Conservation (phyloP, 73 alveolate genomes). For the Paramecium primaurelia region DNA sequence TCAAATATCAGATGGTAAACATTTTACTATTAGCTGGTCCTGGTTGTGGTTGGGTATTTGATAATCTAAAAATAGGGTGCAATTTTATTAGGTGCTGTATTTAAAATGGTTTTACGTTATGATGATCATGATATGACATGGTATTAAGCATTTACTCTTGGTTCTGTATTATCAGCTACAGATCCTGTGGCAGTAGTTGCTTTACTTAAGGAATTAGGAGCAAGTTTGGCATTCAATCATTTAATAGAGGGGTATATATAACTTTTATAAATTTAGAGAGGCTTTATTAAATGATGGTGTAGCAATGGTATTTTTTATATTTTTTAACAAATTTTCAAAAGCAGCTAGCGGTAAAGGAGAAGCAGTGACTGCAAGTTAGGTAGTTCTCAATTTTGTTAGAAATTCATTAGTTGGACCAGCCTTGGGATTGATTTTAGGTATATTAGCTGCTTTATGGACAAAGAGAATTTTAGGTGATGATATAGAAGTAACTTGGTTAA, state of each 20-base stretch:
- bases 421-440: slow-evolving; percentile 58
- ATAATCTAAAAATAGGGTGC: slow-evolving; percentile 34
- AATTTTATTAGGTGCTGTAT: slow-evolving; percentile 59
- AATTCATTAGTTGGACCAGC: slow-evolving; percentile 69
- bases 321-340: slow-evolving; percentile 39
- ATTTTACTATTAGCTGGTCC: slow-evolving; percentile 62
- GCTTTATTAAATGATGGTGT: slow-evolving; percentile 69
- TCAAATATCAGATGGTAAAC: slow-evolving; percentile 48
- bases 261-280: slow-evolving; percentile 7
- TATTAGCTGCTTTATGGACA: slow-evolving; percentile 62
- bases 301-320: slow-evolving; percentile 68
- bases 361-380: slow-evolving; percentile 51
- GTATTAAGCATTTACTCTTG: slow-evolving; percentile 69
- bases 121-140: slow-evolving; percentile 65
- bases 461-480: slow-evolving; percentile 62
- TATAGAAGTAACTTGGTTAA: background rate
- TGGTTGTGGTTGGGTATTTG: slow-evolving; percentile 47
- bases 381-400: slow-evolving; percentile 58
- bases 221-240: slow-evolving; percentile 60
- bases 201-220: slow-evolving; percentile 67
- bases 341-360: slow-evolving; percentile 66
- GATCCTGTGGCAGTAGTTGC: slow-evolving; percentile 81
- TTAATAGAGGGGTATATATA: slow-evolving; percentile 59
- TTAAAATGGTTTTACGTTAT: slow-evolving; percentile 59
- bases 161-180: slow-evolving; percentile 71